These are phyloP conservation scores for Spinellus fusiger DNA, from an alignment of 192 early-diverging fungal species.

Conservation along the genomic window DNA sequence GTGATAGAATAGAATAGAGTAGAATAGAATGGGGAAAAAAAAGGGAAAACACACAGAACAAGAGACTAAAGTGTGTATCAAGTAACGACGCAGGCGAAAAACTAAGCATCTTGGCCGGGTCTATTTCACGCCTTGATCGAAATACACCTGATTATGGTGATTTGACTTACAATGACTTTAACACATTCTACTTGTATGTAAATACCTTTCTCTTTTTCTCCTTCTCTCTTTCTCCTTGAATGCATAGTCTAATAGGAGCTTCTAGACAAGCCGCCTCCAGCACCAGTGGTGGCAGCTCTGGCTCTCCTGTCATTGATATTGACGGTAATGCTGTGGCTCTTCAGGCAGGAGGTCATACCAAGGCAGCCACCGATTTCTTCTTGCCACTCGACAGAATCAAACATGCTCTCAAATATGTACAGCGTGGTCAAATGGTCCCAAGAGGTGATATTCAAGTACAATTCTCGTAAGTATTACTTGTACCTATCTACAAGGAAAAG, in stretches of 20 bases:
- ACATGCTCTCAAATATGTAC: conserved; percentile 49
- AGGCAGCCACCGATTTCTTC: conserved; percentile 82
- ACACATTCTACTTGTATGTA: conserved; percentile 41
- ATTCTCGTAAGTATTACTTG: conserved; percentile 42
- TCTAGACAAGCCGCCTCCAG: conserved; percentile 65
- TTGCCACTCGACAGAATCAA: conserved; percentile 73
- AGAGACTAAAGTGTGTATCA: background rate
- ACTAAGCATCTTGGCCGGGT: conserved; percentile 73
- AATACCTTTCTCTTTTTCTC: background rate
- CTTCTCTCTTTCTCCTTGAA: background rate
- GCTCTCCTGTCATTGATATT: conserved; percentile 77
- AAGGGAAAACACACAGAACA: background rate
- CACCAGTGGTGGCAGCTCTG: conserved; percentile 71
- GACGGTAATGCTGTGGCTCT: conserved; percentile 76
- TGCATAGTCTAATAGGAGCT: background rate
- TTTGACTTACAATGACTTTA: conserved; percentile 66
- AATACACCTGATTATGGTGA: conserved; percentile 81
- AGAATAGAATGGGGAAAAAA: background rate
- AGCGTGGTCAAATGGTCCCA: conserved; percentile 37
- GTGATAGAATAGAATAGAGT: background rate
- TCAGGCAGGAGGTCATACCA: conserved; percentile 69
- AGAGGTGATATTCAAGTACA: conserved; percentile 72
- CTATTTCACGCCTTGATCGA: conserved; percentile 72
- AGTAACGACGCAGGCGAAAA: conserved; percentile 82
- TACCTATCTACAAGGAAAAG: background rate